Conservation (phyloP, 495 filamentous ascomycete species). For the Penicillium verhagenii region DNA sequence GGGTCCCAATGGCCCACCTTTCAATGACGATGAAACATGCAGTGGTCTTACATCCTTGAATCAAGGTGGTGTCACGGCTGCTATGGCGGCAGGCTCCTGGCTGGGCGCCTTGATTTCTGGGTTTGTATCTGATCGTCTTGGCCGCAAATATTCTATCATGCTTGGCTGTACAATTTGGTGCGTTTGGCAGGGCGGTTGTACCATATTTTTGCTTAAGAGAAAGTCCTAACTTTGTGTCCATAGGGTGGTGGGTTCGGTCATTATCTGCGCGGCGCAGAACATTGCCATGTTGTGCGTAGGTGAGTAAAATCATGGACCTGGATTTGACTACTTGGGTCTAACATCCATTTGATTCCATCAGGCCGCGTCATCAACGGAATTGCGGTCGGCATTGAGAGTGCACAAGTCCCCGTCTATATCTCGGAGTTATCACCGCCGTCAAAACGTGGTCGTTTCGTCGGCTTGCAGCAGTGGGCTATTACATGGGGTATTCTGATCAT, state of each 20-base stretch:
- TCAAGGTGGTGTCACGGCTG: slow-evolving; percentile 62
- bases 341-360: too few relatives aligned
- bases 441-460: slow-evolving; percentile 69
- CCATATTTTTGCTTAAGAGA: neutral
- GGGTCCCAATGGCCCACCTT: slow-evolving; percentile 24
- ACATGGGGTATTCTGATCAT: slow-evolving; percentile 82
- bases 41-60: slow-evolving; percentile 45
- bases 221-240: slow-evolving; percentile 7
- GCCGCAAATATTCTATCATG: slow-evolving; percentile 67
- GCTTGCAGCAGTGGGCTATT: slow-evolving; percentile 75
- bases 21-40: slow-evolving; percentile 33
- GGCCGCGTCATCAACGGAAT: slow-evolving; percentile 79
- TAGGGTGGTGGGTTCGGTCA: slow-evolving; percentile 61
- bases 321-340: too few relatives aligned
- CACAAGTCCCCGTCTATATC: slow-evolving; percentile 78
- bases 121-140: slow-evolving; percentile 62
- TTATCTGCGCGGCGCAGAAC: slow-evolving; percentile 70
- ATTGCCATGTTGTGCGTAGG: slow-evolving; percentile 72
- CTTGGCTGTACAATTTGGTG: slow-evolving; percentile 63
- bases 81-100: slow-evolving; percentile 77
- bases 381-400: slow-evolving; percentile 73
- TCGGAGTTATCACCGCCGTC: slow-evolving; percentile 68
- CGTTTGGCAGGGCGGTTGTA: too few relatives aligned
- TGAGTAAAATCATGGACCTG: too few relatives aligned
- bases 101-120: slow-evolving; percentile 69